Evolutionary conservation across 352 stramenopile species (phyloP).

Genomic region (Chrysophaeum taylorii): DNA sequence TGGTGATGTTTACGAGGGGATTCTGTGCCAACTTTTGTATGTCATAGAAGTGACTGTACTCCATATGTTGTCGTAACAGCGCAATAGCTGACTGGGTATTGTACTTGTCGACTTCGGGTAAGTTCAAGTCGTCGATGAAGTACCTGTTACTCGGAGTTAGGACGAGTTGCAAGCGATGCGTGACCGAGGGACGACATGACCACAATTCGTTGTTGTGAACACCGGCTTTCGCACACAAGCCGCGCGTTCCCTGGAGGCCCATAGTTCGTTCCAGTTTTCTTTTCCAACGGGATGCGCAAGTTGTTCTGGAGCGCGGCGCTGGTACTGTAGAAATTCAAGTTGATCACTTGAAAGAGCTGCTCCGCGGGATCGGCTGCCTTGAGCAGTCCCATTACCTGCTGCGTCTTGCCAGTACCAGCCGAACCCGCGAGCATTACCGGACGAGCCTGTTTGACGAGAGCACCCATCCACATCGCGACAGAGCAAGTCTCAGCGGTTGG

Average conservation of each 20-base stretch:
- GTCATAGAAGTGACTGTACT: slow-evolving; percentile 89
- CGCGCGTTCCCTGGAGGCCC: slow-evolving; percentile 77
- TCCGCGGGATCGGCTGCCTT: slow-evolving; percentile 72
- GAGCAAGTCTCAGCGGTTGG: slow-evolving; percentile 86
- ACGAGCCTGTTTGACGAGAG: slow-evolving; percentile 70
- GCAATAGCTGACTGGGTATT: slow-evolving; percentile 89
- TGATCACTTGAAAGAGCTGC: slow-evolving; percentile 78
- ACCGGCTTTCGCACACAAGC: slow-evolving; percentile 87
- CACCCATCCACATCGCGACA: slow-evolving; percentile 87
- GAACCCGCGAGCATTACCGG: slow-evolving; percentile 85
- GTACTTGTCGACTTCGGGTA: slow-evolving; percentile 86
- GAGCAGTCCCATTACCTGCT: slow-evolving; percentile 84
- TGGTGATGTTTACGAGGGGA: slow-evolving; percentile 69
- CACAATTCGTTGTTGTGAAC: no score
- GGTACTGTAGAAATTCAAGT: slow-evolving; percentile 96
- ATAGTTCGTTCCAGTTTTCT: slow-evolving; percentile 83
- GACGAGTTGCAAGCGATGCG: neutral
- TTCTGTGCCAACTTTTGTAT: slow-evolving; percentile 73
- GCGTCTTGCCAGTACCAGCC: slow-evolving; percentile 85
- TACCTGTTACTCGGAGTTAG: neutral
- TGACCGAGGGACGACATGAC: no score
- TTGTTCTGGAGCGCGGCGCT: slow-evolving; percentile 78
- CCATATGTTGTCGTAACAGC: slow-evolving; percentile 84
- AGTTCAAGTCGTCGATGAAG: slow-evolving; percentile 91
- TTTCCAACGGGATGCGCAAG: slow-evolving; percentile 81